Evolutionary conservation across 129 eudicot species (phyloP).

Genomic region (Cynara cardunculus): DNA sequence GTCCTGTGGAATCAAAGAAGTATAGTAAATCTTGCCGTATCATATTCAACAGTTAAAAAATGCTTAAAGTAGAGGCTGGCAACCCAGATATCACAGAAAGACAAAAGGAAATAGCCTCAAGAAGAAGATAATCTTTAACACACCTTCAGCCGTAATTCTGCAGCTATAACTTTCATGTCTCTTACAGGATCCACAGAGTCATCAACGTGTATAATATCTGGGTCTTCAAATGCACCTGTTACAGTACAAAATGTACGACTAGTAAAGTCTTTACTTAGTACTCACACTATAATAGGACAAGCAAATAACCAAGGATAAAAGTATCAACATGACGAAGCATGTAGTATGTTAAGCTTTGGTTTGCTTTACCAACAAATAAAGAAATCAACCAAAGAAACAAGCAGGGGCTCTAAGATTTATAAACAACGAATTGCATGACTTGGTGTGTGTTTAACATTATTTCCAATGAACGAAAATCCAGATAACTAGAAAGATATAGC

Average conservation of each 20-base stretch:
- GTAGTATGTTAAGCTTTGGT: not conserved
- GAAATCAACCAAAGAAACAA: not conserved
- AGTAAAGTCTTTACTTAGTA: not conserved
- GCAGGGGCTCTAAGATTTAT: not conserved
- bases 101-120: not conserved
- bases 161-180: conserved; percentile 82
- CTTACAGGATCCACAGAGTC: conserved; percentile 96
- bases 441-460: not conserved
- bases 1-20: not conserved
- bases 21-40: not conserved
- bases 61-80: not conserved
- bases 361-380: not conserved
- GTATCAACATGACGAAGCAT: not conserved
- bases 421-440: not conserved
- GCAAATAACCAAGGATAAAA: conserved; percentile 1
- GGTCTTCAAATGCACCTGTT: conserved; percentile 94
- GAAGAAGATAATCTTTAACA: conserved; percentile 8
- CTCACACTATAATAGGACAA: not conserved
- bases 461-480: not conserved
- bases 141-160: conserved; percentile 88
- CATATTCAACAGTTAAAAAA: not conserved
- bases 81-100: not conserved
- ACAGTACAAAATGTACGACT: conserved; percentile 5
- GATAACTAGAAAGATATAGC: not conserved
- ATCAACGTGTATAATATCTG: conserved; percentile 96